Conservation (phyloP, 2,329 filamentous ascomycete genomes). For the Apiospora kogelbergensis region DNA sequence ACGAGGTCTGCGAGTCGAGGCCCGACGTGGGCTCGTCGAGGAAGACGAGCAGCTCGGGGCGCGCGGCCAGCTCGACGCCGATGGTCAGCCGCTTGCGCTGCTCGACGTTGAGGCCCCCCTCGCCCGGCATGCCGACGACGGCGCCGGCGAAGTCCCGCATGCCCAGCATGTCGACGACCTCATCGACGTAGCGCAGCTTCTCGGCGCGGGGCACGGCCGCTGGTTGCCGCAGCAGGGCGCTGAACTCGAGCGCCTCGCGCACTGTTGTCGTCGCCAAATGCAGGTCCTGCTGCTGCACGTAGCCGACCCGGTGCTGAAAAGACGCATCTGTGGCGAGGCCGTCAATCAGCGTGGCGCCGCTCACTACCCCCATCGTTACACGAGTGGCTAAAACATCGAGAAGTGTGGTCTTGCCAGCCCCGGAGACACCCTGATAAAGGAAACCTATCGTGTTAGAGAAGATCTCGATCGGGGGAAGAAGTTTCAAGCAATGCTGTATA, state of each 20-base stretch:
- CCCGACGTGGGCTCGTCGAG: constrained; percentile 74
- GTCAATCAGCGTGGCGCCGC: constrained; percentile 74
- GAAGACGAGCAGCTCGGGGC: constrained; percentile 70
- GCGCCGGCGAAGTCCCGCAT: constrained; percentile 68
- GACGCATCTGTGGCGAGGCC: constrained; percentile 69
- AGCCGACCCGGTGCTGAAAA: constrained; percentile 90
- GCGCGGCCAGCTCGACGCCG: constrained; percentile 80
- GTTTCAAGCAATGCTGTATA: too few relatives aligned
- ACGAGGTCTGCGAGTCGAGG: constrained; percentile 66
- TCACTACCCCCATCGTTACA: constrained; percentile 85
- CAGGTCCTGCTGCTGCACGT: constrained; percentile 90
- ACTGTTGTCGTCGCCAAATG: constrained; percentile 63
- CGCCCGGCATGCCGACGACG: constrained; percentile 61
- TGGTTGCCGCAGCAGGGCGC: constrained; percentile 62
- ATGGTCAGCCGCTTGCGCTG: constrained; percentile 80
- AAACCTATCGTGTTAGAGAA: not conserved
- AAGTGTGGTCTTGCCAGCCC: constrained; percentile 92
- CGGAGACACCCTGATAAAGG: constrained; percentile 63
- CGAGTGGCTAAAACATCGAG: constrained; percentile 83
- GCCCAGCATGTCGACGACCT: constrained; percentile 65
- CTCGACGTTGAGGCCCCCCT: constrained; percentile 49
- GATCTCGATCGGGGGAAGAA: not conserved
- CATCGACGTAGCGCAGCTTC: constrained; percentile 68
- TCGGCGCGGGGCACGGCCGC: constrained; percentile 55
- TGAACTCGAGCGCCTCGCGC: constrained; percentile 65